Percentiles rank a stretch among this genome's conserved stretches.
These are phyloP conservation scores for Porogramme epimiltina DNA, from an alignment of 1,284 basidiomycete genomes.

Conservation along the genomic window DNA sequence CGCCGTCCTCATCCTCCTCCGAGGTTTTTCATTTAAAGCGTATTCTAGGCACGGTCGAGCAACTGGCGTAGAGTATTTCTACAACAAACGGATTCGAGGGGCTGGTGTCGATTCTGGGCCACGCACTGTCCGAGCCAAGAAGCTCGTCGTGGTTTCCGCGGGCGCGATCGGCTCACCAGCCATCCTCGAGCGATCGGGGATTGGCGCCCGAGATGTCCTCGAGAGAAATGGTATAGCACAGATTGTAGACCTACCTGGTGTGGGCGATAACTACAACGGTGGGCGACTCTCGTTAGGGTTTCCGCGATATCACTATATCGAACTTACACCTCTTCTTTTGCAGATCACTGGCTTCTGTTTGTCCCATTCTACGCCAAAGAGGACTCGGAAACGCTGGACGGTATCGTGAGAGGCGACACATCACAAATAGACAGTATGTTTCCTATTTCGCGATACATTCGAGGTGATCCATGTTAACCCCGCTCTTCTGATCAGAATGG, in stretches of 20 bases:
- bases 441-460: not conserved
- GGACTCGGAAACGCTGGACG: conserved; percentile 45
- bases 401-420: conserved; percentile 39
- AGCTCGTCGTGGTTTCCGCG: conserved; percentile 50
- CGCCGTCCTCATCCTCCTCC: not conserved
- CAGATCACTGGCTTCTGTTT: conserved; percentile 46
- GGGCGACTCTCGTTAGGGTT: not conserved
- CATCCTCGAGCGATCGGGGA: conserved; percentile 35
- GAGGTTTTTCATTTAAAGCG: not conserved
- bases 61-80: conserved; percentile 57
- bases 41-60: conserved; percentile 47
- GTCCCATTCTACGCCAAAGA: conserved; percentile 38
- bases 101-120: conserved; percentile 19
- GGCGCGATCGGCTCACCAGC: conserved; percentile 33
- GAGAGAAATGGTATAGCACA: conserved; percentile 40
- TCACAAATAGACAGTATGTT: conserved; percentile 33
- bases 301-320: not conserved
- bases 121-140: conserved; percentile 37
- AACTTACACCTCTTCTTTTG: too few species aligned
- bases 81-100: conserved; percentile 31
- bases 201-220: conserved; percentile 38
- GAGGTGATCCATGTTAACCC: too few species aligned
- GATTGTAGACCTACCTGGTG: conserved; percentile 54
- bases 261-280: conserved; percentile 61
- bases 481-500: too few species aligned